A percentile compares a stretch with the other conserved stretches of the same genome.
Evolutionary conservation across 2,329 filamentous ascomycete genomes (phyloP).

Genomic region (Teratosphaeria pseudoeucalypti): DNA sequence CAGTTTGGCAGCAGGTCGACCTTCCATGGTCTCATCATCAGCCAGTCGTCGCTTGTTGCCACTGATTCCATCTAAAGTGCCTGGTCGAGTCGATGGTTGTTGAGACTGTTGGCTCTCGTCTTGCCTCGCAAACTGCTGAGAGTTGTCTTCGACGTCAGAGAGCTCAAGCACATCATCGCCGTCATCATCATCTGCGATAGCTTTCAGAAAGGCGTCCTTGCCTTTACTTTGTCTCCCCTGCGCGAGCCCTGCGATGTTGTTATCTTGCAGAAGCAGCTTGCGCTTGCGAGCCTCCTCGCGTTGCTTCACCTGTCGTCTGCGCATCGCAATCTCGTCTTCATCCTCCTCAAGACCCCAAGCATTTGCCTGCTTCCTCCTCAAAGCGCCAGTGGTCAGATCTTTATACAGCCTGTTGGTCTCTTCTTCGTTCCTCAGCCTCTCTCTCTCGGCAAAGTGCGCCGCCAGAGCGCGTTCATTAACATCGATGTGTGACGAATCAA

Average conservation of each 20-base stretch:
- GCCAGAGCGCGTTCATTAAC: conserved; percentile 72
- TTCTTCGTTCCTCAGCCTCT: conserved; percentile 72
- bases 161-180: conserved; percentile 48
- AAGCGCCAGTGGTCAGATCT: conserved; percentile 79
- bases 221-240: conserved; percentile 43
- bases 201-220: conserved; percentile 79
- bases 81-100: conserved; percentile 6
- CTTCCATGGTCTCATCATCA: conserved; percentile 4
- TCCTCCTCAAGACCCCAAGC: conserved; percentile 63
- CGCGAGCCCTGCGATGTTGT: conserved; percentile 74
- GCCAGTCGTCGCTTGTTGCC: conserved; percentile 20
- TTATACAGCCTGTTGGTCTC: conserved; percentile 84
- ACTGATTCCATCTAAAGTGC: conserved; percentile 16
- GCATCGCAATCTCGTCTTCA: conserved; percentile 69
- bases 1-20: conserved; percentile 19
- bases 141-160: conserved; percentile 52
- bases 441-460: conserved; percentile 74
- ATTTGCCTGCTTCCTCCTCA: conserved; percentile 71
- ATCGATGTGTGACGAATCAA: conserved; percentile 69
- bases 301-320: conserved; percentile 68
- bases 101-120: conserved; percentile 18
- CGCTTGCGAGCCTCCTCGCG: conserved; percentile 86
- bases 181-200: conserved; percentile 61
- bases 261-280: conserved; percentile 75
- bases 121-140: conserved; percentile 29